phyloP scores from a whole-genome alignment of 805 yeast genomes.

The Candida michaelii region DNA sequence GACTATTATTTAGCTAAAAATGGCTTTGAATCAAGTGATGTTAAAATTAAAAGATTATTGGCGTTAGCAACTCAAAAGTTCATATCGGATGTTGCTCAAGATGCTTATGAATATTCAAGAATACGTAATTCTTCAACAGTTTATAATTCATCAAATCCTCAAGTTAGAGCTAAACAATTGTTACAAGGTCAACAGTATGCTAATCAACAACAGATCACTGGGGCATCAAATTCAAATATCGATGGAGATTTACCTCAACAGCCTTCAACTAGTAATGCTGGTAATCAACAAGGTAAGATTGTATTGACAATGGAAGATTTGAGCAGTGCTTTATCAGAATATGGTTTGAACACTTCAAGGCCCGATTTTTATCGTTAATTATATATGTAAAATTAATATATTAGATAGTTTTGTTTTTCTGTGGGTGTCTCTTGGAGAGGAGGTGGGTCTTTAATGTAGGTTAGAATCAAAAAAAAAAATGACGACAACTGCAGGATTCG shows the following conservation, averaged over 20 bases:
- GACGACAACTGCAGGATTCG: slow-evolving; percentile 63
- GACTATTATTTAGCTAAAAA: slow-evolving; percentile 86
- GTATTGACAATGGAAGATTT: slow-evolving; percentile 91
- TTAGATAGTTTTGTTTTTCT: no score
- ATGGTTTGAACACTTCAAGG: slow-evolving; percentile 83
- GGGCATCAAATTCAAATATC: slow-evolving; percentile 23
- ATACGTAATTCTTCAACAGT: slow-evolving; percentile 87
- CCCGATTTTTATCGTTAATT: slow-evolving; percentile 88
- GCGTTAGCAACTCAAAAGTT: slow-evolving; percentile 97
- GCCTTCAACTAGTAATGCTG: slow-evolving; percentile 42
- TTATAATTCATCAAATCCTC: slow-evolving; percentile 83
- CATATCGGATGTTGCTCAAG: slow-evolving; percentile 90
- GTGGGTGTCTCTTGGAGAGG: no score
- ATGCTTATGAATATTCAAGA: slow-evolving; percentile 93
- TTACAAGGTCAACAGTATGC: slow-evolving; percentile 62
- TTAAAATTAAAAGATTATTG: slow-evolving; percentile 69
- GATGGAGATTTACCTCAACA: slow-evolving; percentile 41
- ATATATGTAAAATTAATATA: neutral
- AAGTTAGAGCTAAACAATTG: slow-evolving; percentile 76
- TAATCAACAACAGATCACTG: slow-evolving; percentile 35
- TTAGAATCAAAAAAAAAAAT: slow-evolving; percentile 23
- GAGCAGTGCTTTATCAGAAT: slow-evolving; percentile 89
- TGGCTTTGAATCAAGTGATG: slow-evolving; percentile 80
- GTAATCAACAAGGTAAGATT: slow-evolving; percentile 67
- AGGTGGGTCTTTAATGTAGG: no score